Conservation (phyloP, 768 basidiomycete species). For the Boletus subcaerulescens region DNA sequence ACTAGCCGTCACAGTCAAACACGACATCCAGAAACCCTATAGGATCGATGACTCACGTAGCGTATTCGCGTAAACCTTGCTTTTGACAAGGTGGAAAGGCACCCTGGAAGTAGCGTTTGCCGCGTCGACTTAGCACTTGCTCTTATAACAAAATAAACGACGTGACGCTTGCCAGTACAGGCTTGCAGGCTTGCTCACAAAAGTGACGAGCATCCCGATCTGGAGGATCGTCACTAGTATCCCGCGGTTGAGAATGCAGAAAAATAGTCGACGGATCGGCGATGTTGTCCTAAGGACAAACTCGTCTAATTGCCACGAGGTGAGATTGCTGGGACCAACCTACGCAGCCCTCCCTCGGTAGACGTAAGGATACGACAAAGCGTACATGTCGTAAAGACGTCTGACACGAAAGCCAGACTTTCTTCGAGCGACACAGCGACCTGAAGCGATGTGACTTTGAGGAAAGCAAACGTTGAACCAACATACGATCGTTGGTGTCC, state of each 20-base stretch:
- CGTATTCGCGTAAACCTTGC: slow-evolving; percentile 1
- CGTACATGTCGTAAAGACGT: slow-evolving; percentile 3
- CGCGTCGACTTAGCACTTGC: too few relatives aligned
- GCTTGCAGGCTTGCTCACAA: neutral
- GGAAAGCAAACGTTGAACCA: too few relatives aligned
- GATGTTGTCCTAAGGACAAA: neutral
- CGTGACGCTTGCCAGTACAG: neutral
- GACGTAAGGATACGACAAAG: neutral
- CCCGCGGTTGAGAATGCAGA: neutral
- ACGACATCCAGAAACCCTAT: neutral
- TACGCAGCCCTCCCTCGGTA: neutral
- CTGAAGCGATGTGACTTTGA: neutral
- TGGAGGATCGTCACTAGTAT: slow-evolving; percentile 7
- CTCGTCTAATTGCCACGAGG: neutral
- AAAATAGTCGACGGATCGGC: neutral
- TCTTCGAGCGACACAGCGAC: neutral
- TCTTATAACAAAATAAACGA: neutral
- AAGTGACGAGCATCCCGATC: neutral
- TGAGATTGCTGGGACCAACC: neutral
- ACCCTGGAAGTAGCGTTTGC: neutral
- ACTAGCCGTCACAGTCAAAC: neutral
- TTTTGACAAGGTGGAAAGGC: neutral
- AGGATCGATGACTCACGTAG: neutral
- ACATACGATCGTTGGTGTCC: neutral
- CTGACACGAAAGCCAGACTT: neutral